These are phyloP conservation scores for Euphorbia corollata DNA, from an alignment of 441 rosid species.

Conservation along the genomic window DNA sequence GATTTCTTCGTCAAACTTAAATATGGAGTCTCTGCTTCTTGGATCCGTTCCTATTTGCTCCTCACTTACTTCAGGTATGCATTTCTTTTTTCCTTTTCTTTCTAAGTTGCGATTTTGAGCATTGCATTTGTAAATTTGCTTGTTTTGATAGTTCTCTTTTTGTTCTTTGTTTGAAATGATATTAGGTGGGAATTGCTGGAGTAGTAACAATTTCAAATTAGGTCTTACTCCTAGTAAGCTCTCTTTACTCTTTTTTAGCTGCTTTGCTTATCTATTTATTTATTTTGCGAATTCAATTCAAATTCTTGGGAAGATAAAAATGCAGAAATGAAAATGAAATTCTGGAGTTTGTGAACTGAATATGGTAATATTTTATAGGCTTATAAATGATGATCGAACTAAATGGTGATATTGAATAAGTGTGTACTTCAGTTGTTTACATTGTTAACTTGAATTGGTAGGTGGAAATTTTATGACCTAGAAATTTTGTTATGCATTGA, in stretches of 20 bases:
- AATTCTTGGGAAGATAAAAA: not conserved
- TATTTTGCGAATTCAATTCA: not conserved
- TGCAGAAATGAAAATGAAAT: not conserved
- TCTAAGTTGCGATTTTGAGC: not conserved
- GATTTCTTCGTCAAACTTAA: too few species aligned
- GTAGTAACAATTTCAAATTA: constrained; percentile 28
- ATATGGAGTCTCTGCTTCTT: constrained; percentile 53
- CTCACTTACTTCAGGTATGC: constrained; percentile 39
- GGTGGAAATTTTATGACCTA: too few species aligned
- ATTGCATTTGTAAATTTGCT: not conserved
- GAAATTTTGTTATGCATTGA: too few species aligned
- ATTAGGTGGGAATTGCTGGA: constrained; percentile 29
- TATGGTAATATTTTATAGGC: not conserved
- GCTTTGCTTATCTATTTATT: not conserved
- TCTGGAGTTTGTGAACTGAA: not conserved
- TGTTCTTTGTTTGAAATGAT: not conserved
- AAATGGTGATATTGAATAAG: not conserved
- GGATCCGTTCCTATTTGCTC: constrained; percentile 28
- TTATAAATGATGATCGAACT: not conserved
- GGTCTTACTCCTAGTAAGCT: constrained; percentile 22
- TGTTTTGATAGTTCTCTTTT: not conserved
- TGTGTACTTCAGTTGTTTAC: too few species aligned
- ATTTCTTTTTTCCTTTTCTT: constrained; percentile 1
- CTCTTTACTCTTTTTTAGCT: not conserved
- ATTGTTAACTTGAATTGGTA: too few species aligned